Base-by-base conservation (phyloP, 169 alveolate genomes). In the Plasmodium knowlesi region DNA sequence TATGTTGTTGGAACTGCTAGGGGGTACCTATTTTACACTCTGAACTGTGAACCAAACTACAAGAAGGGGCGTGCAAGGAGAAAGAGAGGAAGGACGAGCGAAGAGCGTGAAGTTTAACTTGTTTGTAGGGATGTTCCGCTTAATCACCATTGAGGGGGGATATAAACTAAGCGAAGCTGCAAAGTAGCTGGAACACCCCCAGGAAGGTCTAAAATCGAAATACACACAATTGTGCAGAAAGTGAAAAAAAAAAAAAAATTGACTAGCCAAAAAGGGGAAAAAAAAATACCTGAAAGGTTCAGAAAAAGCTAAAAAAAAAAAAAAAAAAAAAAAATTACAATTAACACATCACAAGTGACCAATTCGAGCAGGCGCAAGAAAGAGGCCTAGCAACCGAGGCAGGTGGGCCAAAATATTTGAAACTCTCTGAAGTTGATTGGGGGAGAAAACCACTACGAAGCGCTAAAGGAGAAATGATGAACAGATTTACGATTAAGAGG, bases 401-500 rank as follows among this genome's bases (percentile, higher is more conserved):
- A 50, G 22, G 61, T 50, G 61, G 61, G 61, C 50, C 50, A 74
- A 74, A 28, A 22, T 74, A 14, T n/a, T 9, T 28, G 28, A 74
- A 25, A 9, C 82, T 74, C 50, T 74, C 61, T 50, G 61, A 37
- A 78, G 53, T 34, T 78, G 54, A 37, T 19, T 1, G 19, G 67
- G 28, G 39, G 12, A n/a, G 43, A 22, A 10, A 19, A 67, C 39
- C 43, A 39, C 28, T 61, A 16, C 8, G 41, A 1, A 37, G 67
- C n/a, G 53, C 79, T 16, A 84, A 16, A 25, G 70, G 50, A 67
- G 93, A 86, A 74, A 86, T 57, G 93, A 76, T 86, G 93, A 86
- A 30, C 67, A 74, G 67, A 9, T 74, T 25, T 74, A 61, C 70
- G 86, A 39, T 86, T 53, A 86, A 86, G 54, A 86, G 61, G 39